Base-by-base conservation (phyloP, 2,329 filamentous ascomycete genomes). In the Rutstroemia sp. region DNA sequence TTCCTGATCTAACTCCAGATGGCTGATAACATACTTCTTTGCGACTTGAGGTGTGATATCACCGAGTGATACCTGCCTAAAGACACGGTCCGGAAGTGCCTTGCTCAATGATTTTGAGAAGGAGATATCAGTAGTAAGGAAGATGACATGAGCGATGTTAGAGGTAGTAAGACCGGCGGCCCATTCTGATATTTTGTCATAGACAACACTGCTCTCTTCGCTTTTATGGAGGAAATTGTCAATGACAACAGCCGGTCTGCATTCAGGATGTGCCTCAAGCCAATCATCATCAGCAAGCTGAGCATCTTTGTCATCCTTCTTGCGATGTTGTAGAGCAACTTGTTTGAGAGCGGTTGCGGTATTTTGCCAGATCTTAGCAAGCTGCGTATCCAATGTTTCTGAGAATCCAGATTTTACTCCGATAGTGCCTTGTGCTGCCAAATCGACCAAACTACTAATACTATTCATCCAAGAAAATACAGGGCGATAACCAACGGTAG, bases 381-480 rank as follows among this genome's bases (percentile, higher is more conserved):
- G 75, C 65, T 97, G 92, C 0, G 88, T 86, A 68, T 96, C 92
- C 27, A 96, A 75, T 0, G 91, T 96, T 69, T 96, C 92, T 0
- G 89, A 95, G 68, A 97, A 96, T 7, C 92, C 92, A 5, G 91
- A 88, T 73, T 97, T 96, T 57, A 95, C 88, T 12, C 92, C 92
- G 19, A 92, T 95, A 12, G 94, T 94, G 64, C 92, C 89, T 70
- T 96, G 92, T 1, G 94, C 89, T 21, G 92, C 94, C 39, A 97
- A 80, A 65, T 97, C 94, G 61, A 96, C 78, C 73, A 96, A 82
- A 69, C 91, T 95, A 72, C 89, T 95, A 62, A 97, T 83, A 67
- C 85, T 96, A 71, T 97, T 96, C 73, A 95, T 88, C 89, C 92
- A 97, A 0, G 89, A 95, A 70, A 99, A 99, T 0, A 99, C 84